A percentile compares a stretch with the other conserved stretches of the same genome.
Evolutionary conservation across 331 rosid genomes (phyloP).

Genomic region (Prunus yedoensis): DNA sequence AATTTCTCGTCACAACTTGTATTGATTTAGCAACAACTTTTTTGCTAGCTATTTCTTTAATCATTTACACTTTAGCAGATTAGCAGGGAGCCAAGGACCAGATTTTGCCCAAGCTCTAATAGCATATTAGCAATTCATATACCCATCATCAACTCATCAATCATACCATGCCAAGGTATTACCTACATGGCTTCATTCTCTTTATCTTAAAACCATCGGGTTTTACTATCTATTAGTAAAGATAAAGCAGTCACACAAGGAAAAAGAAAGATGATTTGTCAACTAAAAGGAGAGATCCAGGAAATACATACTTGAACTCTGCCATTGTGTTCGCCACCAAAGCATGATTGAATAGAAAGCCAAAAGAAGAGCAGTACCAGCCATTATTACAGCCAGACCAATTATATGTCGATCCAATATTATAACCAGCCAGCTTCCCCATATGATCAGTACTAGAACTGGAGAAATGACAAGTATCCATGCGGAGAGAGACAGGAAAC

Average conservation of each 20-base stretch:
- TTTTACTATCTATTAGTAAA: neutral
- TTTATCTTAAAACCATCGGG: neutral
- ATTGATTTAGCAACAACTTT: neutral
- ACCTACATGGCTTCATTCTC: neutral
- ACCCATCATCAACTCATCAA: conserved; percentile 3
- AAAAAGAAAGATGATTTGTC: conserved; percentile 1
- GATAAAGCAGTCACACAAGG: neutral
- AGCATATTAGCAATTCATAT: neutral
- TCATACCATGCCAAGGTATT: neutral
- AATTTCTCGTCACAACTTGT: neutral
- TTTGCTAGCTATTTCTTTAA: neutral
- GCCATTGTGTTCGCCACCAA: conserved; percentile 99
- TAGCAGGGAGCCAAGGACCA: neutral
- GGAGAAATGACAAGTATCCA: conserved; percentile 93
- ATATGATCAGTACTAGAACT: conserved; percentile 67
- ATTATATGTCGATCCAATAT: conserved; percentile 92
- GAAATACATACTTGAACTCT: conserved; percentile 94
- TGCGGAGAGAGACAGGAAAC: conserved; percentile 80
- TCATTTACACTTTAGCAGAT: neutral
- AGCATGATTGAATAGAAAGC: conserved; percentile 99
- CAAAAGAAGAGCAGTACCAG: conserved; percentile 95
- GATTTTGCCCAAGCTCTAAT: neutral
- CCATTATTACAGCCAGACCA: conserved; percentile 99
- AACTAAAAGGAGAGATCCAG: conserved; percentile 16
- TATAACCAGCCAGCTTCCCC: conserved; percentile 95